These are phyloP conservation scores for Penicillium daleae DNA, from an alignment of 495 filamentous ascomycete genomes.

Conservation along the genomic window DNA sequence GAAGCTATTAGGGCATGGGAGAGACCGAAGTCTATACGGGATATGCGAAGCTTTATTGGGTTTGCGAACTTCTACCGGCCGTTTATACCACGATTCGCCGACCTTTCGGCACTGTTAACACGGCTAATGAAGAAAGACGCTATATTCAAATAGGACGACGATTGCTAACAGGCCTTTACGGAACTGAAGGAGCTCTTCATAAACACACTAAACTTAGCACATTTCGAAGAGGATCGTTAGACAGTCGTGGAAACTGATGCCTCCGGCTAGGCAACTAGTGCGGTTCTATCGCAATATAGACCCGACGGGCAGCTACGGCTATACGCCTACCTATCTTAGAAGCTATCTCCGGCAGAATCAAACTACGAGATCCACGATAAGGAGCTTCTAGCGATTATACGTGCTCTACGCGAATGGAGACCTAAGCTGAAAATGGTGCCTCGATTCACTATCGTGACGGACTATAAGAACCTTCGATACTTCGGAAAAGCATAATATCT, in stretches of 20 bases:
- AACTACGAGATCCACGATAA: constrained; percentile 6
- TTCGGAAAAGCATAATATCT: constrained; percentile 5
- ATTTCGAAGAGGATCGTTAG: constrained; percentile 2
- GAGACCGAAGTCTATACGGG: too few species aligned
- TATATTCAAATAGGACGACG: constrained; percentile 6
- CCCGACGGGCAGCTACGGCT: not conserved
- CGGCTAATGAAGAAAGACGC: not conserved
- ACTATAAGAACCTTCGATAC: constrained; percentile 6
- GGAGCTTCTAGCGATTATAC: constrained; percentile 2
- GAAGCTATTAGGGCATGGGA: not conserved
- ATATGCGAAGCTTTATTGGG: too few species aligned
- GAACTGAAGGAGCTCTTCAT: constrained; percentile 6
- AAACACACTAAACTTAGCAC: not conserved
- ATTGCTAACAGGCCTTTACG: not conserved
- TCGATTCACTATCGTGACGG: not conserved
- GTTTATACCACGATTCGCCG: too few species aligned
- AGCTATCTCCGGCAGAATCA: not conserved
- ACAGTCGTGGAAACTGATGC: constrained; percentile 2
- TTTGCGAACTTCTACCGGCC: too few species aligned
- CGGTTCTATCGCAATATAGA: not conserved
- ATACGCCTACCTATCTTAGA: constrained; percentile 2
- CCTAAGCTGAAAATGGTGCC: constrained; percentile 1
- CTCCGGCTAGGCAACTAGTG: not conserved
- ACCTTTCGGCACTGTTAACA: not conserved
- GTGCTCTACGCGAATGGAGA: constrained; percentile 1